A percentile compares a stretch with the other conserved stretches of the same genome.
These are phyloP conservation scores for Starmera caribaea DNA, from an alignment of 805 yeast species.

Conservation along the genomic window DNA sequence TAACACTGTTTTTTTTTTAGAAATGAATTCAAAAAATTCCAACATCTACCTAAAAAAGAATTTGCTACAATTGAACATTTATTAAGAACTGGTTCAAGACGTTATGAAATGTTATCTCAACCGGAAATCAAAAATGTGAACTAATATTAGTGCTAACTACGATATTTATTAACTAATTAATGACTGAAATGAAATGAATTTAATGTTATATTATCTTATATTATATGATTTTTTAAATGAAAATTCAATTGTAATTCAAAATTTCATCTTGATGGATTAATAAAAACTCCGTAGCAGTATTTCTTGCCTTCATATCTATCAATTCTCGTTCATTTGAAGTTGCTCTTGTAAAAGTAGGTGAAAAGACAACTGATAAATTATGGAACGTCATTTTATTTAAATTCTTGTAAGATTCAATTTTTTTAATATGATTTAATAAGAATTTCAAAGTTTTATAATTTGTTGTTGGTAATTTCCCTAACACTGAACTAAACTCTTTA, in stretches of 20 bases:
- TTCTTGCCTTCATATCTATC: conserved; percentile 72
- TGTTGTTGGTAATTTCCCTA: conserved; percentile 52
- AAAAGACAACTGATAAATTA: conserved; percentile 86
- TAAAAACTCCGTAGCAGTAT: conserved; percentile 68
- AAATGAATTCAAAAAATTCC: conserved; percentile 53
- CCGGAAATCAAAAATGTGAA: conserved; percentile 61
- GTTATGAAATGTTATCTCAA: conserved; percentile 62
- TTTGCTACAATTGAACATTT: conserved; percentile 82
- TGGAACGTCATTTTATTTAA: conserved; percentile 74
- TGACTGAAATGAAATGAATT: not conserved
- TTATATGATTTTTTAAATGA: too few relatives aligned
- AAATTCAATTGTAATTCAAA: conserved; percentile 13
- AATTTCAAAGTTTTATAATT: conserved; percentile 48
- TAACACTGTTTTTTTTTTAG: conserved; percentile 15
- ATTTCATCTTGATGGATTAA: conserved; percentile 36
- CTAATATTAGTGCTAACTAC: conserved; percentile 5
- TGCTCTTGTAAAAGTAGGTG: conserved; percentile 85
- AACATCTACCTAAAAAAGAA: conserved; percentile 58
- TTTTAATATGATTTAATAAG: conserved; percentile 55
- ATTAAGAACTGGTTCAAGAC: conserved; percentile 62
- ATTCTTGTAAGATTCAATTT: conserved; percentile 42
- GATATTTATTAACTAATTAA: not conserved
- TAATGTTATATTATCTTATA: too few relatives aligned
- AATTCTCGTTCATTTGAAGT: conserved; percentile 73
- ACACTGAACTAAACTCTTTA: conserved; percentile 34